Conservation (phyloP, 345 rosid genomes). For the Streptanthus diversifolius region DNA sequence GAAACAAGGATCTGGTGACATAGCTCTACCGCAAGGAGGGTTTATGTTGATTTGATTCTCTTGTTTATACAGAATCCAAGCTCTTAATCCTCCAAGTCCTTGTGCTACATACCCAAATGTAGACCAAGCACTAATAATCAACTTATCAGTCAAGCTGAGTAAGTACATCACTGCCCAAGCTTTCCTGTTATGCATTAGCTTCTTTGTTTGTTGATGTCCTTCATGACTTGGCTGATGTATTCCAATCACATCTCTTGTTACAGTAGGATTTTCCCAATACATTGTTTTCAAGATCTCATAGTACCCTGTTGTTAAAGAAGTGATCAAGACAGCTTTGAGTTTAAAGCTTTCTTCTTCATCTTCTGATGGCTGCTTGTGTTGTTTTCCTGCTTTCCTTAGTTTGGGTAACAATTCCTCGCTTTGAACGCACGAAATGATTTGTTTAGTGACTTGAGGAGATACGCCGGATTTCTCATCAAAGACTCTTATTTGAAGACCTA, state of each 20-base stretch:
- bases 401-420: conserved; percentile 48
- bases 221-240: conserved; percentile 75
- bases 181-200: conserved; percentile 54
- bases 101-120: conserved; percentile 80
- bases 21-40: conserved; percentile 57
- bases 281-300: conserved; percentile 45
- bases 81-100: conserved; percentile 62
- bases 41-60: conserved; percentile 42
- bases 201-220: conserved; percentile 58
- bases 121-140: conserved; percentile 73
- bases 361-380: conserved; percentile 20
- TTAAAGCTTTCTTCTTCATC: conserved; percentile 30
- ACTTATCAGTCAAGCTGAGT: conserved; percentile 49
- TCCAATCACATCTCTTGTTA: conserved; percentile 49
- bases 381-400: conserved; percentile 26
- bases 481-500: conserved; percentile 66
- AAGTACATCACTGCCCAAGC: conserved; percentile 78
- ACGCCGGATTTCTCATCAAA: conserved; percentile 50
- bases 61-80: conserved; percentile 66
- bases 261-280: conserved; percentile 65
- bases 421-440: conserved; percentile 51
- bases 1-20: conserved; percentile 79
- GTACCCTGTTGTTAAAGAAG: conserved; percentile 57
- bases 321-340: conserved; percentile 51
- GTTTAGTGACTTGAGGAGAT: conserved; percentile 45